phyloP scores from a whole-genome alignment of 192 early-diverging fungal species.

The Coemansia sp. region DNA sequence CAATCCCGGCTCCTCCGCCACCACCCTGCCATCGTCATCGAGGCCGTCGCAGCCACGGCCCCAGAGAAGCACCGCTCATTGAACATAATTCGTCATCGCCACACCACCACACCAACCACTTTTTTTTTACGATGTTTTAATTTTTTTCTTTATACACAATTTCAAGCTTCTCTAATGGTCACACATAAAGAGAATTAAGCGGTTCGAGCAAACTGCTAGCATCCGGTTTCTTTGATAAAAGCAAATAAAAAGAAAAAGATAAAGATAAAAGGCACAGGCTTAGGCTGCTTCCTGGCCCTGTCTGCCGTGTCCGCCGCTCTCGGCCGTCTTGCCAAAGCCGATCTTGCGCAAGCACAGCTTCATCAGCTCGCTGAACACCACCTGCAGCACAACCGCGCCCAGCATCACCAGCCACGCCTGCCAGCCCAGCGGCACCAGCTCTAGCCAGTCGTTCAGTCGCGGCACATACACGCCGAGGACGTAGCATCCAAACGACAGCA shows the following conservation, averaged over 20 bases:
- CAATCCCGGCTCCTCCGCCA: not conserved
- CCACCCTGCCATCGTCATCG: constrained; percentile 22
- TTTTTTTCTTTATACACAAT: not conserved
- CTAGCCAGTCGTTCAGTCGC: constrained; percentile 60
- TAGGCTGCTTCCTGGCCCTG: not conserved
- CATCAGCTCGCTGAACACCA: constrained; percentile 60
- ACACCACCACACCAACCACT: not conserved
- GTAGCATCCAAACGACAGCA: constrained; percentile 68
- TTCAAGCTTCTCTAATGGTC: not conserved
- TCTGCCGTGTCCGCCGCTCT: not conserved
- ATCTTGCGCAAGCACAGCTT: constrained; percentile 59
- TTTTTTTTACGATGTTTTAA: not conserved
- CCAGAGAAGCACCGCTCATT: constrained; percentile 30
- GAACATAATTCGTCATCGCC: not conserved
- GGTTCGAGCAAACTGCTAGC: too few species aligned
- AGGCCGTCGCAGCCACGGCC: constrained; percentile 44
- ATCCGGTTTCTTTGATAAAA: too few species aligned
- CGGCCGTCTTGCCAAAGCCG: not conserved
- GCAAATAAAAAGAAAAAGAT: too few species aligned
- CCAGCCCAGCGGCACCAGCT: constrained; percentile 59
- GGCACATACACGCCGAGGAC: constrained; percentile 82
- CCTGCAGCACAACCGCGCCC: constrained; percentile 58
- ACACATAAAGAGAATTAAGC: too few species aligned
- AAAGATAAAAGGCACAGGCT: too few species aligned
- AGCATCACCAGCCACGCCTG: constrained; percentile 66